Evolutionary conservation across 1,284 basidiomycete genomes (phyloP).

Genomic region (Apiotrichum gamsii): DNA sequence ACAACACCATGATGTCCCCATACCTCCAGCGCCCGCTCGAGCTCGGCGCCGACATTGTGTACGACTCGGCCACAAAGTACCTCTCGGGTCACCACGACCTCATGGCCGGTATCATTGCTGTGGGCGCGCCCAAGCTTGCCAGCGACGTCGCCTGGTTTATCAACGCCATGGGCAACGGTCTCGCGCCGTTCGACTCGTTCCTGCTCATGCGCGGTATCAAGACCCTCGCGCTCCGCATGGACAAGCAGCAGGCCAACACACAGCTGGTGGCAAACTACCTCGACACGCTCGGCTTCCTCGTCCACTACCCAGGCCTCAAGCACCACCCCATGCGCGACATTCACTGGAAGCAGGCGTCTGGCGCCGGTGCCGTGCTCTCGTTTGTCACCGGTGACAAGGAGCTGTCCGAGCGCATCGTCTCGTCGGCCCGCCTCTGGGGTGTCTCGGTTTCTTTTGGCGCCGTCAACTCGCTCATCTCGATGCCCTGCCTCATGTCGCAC

Average conservation of each 20-base stretch:
- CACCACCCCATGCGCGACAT: conserved; percentile 77
- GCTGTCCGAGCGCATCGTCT: conserved; percentile 87
- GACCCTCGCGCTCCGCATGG: conserved; percentile 94
- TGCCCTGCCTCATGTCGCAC: conserved; percentile 98
- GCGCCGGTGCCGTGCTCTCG: conserved; percentile 88
- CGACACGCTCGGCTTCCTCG: conserved; percentile 77
- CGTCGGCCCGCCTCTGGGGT: conserved; percentile 87
- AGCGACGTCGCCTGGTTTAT: conserved; percentile 87
- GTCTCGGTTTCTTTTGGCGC: conserved; percentile 98
- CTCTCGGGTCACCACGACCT: conserved; percentile 97
- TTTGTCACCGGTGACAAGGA: conserved; percentile 91
- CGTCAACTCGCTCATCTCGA: conserved; percentile 96
- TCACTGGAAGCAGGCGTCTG: conserved; percentile 80
- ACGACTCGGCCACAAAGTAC: conserved; percentile 98
- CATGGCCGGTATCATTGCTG: conserved; percentile 93
- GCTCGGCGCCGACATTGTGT: conserved; percentile 92
- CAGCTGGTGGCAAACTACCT: conserved; percentile 83
- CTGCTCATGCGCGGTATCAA: conserved; percentile 92
- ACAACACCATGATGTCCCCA: conserved; percentile 99
- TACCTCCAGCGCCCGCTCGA: conserved; percentile 94
- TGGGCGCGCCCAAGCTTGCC: conserved; percentile 83
- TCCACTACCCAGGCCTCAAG: conserved; percentile 87
- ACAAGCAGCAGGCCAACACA: conserved; percentile 82
- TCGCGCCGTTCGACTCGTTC: conserved; percentile 94
- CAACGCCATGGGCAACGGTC: conserved; percentile 94